Percentiles rank a stretch among this genome's conserved stretches.
Conservation (phyloP, 768 basidiomycete genomes). For the Rhodocollybia butyracea region DNA sequence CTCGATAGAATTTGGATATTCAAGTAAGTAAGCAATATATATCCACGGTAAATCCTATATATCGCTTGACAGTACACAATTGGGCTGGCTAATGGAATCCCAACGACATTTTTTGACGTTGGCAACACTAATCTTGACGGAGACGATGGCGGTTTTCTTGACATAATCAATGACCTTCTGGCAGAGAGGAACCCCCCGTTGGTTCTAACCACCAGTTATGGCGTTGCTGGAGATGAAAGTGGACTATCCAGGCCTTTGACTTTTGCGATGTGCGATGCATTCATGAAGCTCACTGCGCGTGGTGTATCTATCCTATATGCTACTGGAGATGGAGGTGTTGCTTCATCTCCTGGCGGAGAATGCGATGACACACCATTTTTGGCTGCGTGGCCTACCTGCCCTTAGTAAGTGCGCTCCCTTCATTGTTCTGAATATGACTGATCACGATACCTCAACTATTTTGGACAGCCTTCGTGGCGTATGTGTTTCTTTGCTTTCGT, state of each 20-base stretch:
- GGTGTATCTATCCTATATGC: slow-evolving; percentile 34
- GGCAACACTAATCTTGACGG: slow-evolving; percentile 16
- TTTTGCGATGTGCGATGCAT: slow-evolving; percentile 17
- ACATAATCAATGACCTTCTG: slow-evolving; percentile 3
- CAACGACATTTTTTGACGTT: slow-evolving; percentile 21
- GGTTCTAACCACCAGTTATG: slow-evolving; percentile 47
- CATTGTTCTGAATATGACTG: too few relatives aligned
- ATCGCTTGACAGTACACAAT: slow-evolving; percentile 27
- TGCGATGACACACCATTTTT: slow-evolving; percentile 39
- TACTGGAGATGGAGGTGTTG: slow-evolving; percentile 34
- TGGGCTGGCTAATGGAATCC: slow-evolving; percentile 22
- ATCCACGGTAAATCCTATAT: slow-evolving; percentile 9
- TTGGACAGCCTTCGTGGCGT: slow-evolving; percentile 33
- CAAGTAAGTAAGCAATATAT: background rate
- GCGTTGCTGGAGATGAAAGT: slow-evolving; percentile 42
- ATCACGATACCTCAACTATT: slow-evolving; percentile 16
- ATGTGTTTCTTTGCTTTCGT: slow-evolving; percentile 5
- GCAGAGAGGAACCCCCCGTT: slow-evolving; percentile 25
- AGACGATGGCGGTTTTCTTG: slow-evolving; percentile 14
- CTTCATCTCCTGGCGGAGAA: slow-evolving; percentile 37
- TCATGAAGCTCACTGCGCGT: slow-evolving; percentile 33
- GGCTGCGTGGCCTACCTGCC: slow-evolving; percentile 42
- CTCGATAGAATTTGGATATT: slow-evolving; percentile 7
- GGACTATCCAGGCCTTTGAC: slow-evolving; percentile 2
- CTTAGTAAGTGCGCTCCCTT: slow-evolving; percentile 21